These are phyloP conservation scores for Eudorina sp. DNA, from an alignment of 139 green algal species.

Conservation along the genomic window DNA sequence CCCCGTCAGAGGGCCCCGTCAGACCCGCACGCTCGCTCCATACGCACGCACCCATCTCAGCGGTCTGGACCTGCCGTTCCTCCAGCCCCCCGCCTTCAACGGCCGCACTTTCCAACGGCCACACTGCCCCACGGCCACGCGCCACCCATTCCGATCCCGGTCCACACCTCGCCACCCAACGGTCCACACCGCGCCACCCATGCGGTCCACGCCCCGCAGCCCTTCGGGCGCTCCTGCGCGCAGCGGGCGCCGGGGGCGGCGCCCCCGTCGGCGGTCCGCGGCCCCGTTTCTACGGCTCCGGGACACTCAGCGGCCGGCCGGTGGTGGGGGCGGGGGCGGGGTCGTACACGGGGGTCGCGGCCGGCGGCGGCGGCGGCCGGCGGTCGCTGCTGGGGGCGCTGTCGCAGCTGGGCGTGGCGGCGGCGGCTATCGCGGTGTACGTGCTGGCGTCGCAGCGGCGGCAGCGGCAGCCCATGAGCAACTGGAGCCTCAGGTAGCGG, in stretches of 20 bases:
- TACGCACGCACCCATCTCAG: too few relatives aligned
- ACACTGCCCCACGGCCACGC: too few relatives aligned
- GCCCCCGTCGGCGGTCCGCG: background rate
- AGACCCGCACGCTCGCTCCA: too few relatives aligned
- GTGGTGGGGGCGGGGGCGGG: too few relatives aligned
- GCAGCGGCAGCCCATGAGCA: constrained; percentile 12
- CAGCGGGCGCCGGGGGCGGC: too few relatives aligned
- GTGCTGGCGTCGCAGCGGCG: background rate
- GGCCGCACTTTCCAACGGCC: too few relatives aligned
- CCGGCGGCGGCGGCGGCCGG: background rate
- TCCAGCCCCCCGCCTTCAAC: too few relatives aligned
- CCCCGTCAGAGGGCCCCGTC: too few relatives aligned
- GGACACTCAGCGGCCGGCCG: constrained; percentile 24
- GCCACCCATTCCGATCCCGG: too few relatives aligned
- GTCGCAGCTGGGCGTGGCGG: constrained; percentile 24
- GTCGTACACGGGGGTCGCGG: too few relatives aligned
- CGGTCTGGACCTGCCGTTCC: too few relatives aligned
- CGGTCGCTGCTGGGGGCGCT: background rate
- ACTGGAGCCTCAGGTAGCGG: constrained; percentile 25
- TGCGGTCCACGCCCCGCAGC: background rate
- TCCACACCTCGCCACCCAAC: too few relatives aligned
- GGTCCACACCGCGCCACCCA: background rate
- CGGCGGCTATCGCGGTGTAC: background rate
- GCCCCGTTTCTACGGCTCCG: constrained; percentile 38
- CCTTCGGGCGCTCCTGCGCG: background rate